These are phyloP conservation scores for Aaosphaeria arxii DNA, from an alignment of 2,329 filamentous ascomycete genomes.

Conservation along the genomic window DNA sequence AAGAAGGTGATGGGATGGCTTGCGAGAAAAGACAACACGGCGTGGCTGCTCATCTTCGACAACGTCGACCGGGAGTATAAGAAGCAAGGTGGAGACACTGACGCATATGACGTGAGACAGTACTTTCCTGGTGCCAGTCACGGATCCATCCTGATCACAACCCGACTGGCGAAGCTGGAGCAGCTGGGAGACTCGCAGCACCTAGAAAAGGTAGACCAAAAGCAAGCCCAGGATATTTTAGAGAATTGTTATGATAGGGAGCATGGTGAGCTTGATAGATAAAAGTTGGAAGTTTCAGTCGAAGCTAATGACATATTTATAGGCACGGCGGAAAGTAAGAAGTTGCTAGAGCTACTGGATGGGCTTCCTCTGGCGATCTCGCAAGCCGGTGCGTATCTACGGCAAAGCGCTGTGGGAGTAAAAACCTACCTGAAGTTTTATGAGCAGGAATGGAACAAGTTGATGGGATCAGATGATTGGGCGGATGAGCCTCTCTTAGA, in stretches of 20 bases:
- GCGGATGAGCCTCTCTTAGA: conserved; percentile 14
- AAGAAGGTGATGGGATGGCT: conserved; percentile 16
- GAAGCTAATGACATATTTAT: not conserved
- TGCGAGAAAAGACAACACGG: conserved; percentile 7
- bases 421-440: conserved; percentile 19
- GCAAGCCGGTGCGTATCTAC: conserved; percentile 18
- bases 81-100: conserved; percentile 4
- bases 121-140: conserved; percentile 9
- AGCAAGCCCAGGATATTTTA: conserved; percentile 10
- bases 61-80: conserved; percentile 29
- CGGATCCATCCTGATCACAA: conserved; percentile 16
- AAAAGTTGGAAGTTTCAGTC: not conserved
- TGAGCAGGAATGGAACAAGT: conserved; percentile 21
- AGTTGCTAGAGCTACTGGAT: conserved; percentile 8
- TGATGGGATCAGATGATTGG: conserved; percentile 11
- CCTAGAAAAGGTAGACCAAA: conserved; percentile 5
- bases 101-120: conserved; percentile 29
- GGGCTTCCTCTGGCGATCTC: conserved; percentile 21
- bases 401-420: conserved; percentile 13
- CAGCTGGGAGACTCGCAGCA: conserved; percentile 13
- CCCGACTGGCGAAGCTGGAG: conserved; percentile 10
- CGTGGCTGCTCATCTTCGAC: conserved; percentile 16
- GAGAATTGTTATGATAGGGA: conserved; percentile 4
- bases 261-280: not conserved
- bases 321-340: conserved; percentile 4